These are phyloP conservation scores for Chrysosporium queenslandicum DNA, from an alignment of 2,329 filamentous ascomycete genomes.

Conservation along the genomic window DNA sequence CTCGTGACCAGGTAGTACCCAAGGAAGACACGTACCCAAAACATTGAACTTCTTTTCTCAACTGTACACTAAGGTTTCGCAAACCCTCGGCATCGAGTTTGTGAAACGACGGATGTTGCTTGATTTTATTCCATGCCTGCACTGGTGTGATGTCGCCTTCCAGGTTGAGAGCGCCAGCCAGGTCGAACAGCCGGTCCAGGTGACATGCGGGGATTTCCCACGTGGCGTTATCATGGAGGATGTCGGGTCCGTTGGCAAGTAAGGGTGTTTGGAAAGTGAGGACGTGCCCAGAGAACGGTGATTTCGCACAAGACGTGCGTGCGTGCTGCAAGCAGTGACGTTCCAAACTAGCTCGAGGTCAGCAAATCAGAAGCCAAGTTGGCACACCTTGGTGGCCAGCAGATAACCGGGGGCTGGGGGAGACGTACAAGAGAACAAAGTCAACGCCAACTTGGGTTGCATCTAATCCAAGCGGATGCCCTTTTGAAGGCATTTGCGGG, in stretches of 20 bases:
- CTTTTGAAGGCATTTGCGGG: slow-evolving; percentile 1
- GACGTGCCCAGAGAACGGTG: slow-evolving; percentile 20
- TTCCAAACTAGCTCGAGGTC: slow-evolving; percentile 19
- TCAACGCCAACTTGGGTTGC: slow-evolving; percentile 25
- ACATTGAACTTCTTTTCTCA: slow-evolving; percentile 30
- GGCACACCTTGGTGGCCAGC: not conserved
- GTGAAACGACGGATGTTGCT: slow-evolving; percentile 26
- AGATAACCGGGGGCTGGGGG: not conserved
- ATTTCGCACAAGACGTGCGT: slow-evolving; percentile 12
- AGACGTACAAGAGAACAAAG: slow-evolving; percentile 24
- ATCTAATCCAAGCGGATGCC: slow-evolving; percentile 23
- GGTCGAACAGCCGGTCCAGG: slow-evolving; percentile 22
- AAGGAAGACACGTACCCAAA: slow-evolving; percentile 27
- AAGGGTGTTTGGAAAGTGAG: slow-evolving; percentile 24
- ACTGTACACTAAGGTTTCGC: slow-evolving; percentile 20
- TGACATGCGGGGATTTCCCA: slow-evolving; percentile 24
- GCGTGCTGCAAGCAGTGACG: slow-evolving; percentile 22
- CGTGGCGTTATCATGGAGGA: slow-evolving; percentile 13
- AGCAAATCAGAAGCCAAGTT: not conserved
- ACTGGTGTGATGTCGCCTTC: slow-evolving; percentile 33
- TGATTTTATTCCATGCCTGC: slow-evolving; percentile 33
- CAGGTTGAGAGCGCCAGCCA: slow-evolving; percentile 20
- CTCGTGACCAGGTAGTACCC: not conserved
- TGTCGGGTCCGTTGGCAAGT: slow-evolving; percentile 20
- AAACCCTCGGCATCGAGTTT: slow-evolving; percentile 24